Evolutionary conservation across 768 basidiomycete species (phyloP), one percentile per base, ranked within the genome.

Genomic region (Artomyces pyxidatus): DNA sequence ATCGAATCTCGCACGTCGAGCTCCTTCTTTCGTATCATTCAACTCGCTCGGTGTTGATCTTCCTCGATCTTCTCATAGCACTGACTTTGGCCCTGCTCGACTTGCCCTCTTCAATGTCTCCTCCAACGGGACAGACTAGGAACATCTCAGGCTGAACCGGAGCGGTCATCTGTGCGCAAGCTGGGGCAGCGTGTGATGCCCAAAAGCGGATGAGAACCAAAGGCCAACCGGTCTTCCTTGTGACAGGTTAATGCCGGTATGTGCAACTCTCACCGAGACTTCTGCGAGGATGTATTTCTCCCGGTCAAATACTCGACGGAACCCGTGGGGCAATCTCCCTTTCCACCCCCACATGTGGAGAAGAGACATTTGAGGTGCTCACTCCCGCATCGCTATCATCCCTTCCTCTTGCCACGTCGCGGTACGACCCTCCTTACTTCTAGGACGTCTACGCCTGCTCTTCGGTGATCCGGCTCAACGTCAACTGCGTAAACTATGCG

Each of bases 191-290:
- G 23, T 27, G 49, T 32, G 37, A 38, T 22, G 19, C 12, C 19
- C 5, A 2, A 26, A 25, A 19, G 28, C 27, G 22, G 27, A 19
- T 45, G 49, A 44, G 49, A 50, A 35, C 37, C 42, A 50, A 21
- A 27, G 16, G 16, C 9, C 27, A 14, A 17, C 42, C 25, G 43
- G 37, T 12, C 27, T 25, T 42, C 39, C 30, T 38, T 42, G 52
- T 45, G 23, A 23, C 39, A 16, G 23, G 32, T 26, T 29, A 37
- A 45, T 28, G 27, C 44, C 27, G 49, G 50, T 40, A 40, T 30
- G 26, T 17, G 44, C n/a, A 45, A 37, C 45, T 51, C 50, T 40
- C 39, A 50, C 45, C 45, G 30, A 47, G 38, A 32, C 50, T 47
- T 51, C 50, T 51, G 45, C 45, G 50, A 40, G 29, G 42, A 42